Base-by-base conservation (phyloP, 257 asterid genomes). In the Lycium ferocissimum region DNA sequence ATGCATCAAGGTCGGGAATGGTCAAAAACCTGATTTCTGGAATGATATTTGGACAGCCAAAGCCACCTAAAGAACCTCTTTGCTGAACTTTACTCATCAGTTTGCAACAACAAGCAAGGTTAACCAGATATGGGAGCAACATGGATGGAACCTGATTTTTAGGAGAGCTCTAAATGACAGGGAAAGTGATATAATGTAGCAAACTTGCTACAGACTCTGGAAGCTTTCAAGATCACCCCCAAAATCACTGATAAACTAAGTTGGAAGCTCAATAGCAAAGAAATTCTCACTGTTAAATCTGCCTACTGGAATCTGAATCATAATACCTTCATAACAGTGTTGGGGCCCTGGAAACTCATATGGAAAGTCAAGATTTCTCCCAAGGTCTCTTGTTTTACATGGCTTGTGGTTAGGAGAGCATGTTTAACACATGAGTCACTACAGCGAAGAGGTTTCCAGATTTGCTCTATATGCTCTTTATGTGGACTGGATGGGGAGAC, bases 201-300 rank as follows among this genome's bases (percentile, higher is more conserved):
- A 65, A 65, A 65, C 72, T 65, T 65, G 72, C 72, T 65, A 65
- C 18, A 65, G 7, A 20, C 33, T 65, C 71, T 65, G 71, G 43
- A 65, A 65, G 43, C 43, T 22, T 65, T 65, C 43, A 65, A 65
- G 43, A 65, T 65, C 40, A 65, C 17, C 14, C 9, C 43, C 33
- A 2, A 26, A 5, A 38, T 26, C 26, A 40, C 72, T 4, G 72
- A 65, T 43, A 26, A 65, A 7, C 72, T 43, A 12, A 65, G 43
- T 65, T 26, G 43, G 43, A 65, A 65, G 72, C 18, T 65, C 43
- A 65, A 65, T 5, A 65, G 18, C 40, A 17, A 63, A 63, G 71
- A 63, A 63, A 63, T 63, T 40, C 22, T 63, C 71, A 63, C 71
- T 63, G 71, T 63, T 26, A 63, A 26, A 26, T 63, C 71, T 26